Conservation (phyloP, 2,329 filamentous ascomycete genomes). For the Davidsoniella neocaledoniae region DNA sequence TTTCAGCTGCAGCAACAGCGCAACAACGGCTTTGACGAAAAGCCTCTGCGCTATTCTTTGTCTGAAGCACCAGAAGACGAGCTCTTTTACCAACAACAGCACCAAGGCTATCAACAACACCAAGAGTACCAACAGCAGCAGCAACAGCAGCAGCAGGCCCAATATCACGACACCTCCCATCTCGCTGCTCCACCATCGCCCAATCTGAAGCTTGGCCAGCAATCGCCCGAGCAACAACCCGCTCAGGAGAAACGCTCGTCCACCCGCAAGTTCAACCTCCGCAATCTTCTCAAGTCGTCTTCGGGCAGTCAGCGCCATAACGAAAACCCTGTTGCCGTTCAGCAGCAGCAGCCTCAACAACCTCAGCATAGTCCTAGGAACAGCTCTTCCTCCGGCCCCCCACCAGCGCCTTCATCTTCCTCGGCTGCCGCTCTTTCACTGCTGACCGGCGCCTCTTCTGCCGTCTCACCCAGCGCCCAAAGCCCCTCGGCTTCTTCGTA, state of each 20-base stretch:
- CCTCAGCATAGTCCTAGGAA: slow-evolving; percentile 3
- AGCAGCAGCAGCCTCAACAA: neutral
- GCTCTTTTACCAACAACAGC: slow-evolving; percentile 6
- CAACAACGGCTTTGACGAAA: slow-evolving; percentile 1
- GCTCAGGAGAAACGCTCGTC: slow-evolving; percentile 9
- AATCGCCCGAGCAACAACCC: neutral
- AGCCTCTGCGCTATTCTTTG: slow-evolving; percentile 14
- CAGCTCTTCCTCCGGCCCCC: neutral
- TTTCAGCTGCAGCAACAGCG: slow-evolving; percentile 14
- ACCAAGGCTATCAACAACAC: slow-evolving; percentile 2
- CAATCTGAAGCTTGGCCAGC: neutral
- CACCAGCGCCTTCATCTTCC: slow-evolving; percentile 15
- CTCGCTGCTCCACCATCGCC: neutral
- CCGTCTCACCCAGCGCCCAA: neutral
- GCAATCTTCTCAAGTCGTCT: slow-evolving; percentile 5
- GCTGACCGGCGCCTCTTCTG: neutral
- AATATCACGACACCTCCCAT: neutral
- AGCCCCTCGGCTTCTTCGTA: slow-evolving; percentile 18
- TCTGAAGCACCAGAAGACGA: neutral
- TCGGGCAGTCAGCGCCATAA: slow-evolving; percentile 7
- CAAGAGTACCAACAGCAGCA: slow-evolving; percentile 15
- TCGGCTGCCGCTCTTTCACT: slow-evolving; percentile 15
- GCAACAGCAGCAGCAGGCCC: slow-evolving; percentile 14
- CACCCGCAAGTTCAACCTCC: slow-evolving; percentile 4
- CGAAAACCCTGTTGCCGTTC: slow-evolving; percentile 6